Base-by-base conservation (phyloP, 306 rosid species). In the Sicyos edulis region DNA sequence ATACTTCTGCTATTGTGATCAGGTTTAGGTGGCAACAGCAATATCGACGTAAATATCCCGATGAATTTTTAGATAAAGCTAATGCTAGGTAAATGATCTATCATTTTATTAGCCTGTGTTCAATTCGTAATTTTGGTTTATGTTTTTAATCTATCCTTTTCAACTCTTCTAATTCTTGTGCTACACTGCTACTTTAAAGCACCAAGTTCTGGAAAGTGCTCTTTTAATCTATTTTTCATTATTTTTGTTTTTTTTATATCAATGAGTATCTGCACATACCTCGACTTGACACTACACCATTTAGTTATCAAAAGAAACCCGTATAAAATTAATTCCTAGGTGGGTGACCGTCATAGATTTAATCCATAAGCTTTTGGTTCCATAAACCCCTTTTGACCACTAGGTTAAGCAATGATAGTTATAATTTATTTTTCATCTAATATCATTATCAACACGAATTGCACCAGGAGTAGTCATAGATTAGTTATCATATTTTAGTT, bases 11-110 rank as follows among this genome's bases (percentile, higher is more conserved):
- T 56, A 59, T 63, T 54, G 73, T 5, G 22, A 20, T 82, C 77
- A 90, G 97, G 77, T 88, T 88, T 79, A 92, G 98, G 73, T 90
- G 97, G 98, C 84, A 71, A 45, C 95, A 87, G 59, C 98, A 93
- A 71, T 87, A 82, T 86, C 88, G 88, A 58, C 89, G 96, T 53
- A 81, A 76, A 77, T 88, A 90, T 85, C 97, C 98, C 0, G 91
- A 90, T 75, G 96, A 93, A 34, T 80, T 90, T 78, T 84, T 93
- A 51, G 95, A 93, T 73, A 88, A 88, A 74, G 86, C 96, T 42
- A 80, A 88, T 86, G 85, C 97, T 51, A 87, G 96, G 98, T 90
- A 82, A 78, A 73, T 15, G 21, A 57, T 61, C 19, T 29, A 24
- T 29, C 19, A 26, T 68, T 68, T 68, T 1, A 15, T 64, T 2